phyloP scores from a whole-genome alignment of 78 protist genomes.

The Dictyostelium brefeldianum region DNA sequence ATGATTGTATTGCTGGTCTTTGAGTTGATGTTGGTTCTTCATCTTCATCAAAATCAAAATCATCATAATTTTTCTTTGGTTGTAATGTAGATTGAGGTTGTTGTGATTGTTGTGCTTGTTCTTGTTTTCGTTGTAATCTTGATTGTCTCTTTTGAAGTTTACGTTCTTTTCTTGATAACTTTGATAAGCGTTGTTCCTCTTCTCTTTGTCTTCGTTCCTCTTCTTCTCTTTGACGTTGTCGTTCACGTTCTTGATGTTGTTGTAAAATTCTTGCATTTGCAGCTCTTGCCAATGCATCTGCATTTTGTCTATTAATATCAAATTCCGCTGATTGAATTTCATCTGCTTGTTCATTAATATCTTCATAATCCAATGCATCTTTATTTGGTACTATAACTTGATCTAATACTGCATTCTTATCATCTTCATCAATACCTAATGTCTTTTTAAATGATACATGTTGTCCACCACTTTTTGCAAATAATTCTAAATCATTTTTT shows the following conservation, averaged over 20 bases:
- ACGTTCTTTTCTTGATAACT: constrained; percentile 1
- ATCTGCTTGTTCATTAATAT: constrained; percentile 54
- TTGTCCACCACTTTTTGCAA: constrained; percentile 50
- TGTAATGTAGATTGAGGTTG: background rate
- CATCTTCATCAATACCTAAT: constrained; percentile 55
- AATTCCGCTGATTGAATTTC: constrained; percentile 30
- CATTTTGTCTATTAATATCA: constrained; percentile 41
- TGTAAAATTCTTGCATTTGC: constrained; percentile 58
- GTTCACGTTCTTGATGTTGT: background rate
- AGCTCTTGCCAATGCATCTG: constrained; percentile 59
- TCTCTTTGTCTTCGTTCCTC: background rate
- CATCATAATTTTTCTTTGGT: background rate
- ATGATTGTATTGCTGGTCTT: background rate
- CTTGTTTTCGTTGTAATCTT: background rate
- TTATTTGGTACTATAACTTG: background rate
- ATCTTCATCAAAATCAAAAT: constrained; percentile 3
- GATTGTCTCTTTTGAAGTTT: background rate
- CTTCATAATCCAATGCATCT: constrained; percentile 52
- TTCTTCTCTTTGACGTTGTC: background rate
- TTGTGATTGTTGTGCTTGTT: background rate
- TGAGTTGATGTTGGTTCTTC: constrained; percentile 12
- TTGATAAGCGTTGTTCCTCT: background rate
- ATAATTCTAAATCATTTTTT: constrained; percentile 49
- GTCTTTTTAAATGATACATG: constrained; percentile 2
- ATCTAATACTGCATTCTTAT: background rate